A percentile compares a stretch with the other conserved stretches of the same genome.
Evolutionary conservation across 148 eudicot species (phyloP).

Genomic region (Arctostaphylos glauca): DNA sequence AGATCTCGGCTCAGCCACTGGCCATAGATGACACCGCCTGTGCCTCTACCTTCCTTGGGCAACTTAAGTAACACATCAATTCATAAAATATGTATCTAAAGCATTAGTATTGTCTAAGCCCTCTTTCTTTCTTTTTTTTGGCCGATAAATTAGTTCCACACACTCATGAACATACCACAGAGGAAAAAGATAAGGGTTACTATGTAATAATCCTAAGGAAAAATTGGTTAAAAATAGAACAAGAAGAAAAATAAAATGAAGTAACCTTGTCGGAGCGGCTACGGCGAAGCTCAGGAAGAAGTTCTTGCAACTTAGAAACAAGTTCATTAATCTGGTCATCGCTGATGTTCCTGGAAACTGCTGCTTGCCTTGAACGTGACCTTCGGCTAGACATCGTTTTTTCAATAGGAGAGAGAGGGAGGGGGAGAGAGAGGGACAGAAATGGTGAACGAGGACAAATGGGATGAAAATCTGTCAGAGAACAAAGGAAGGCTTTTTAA

Average conservation of each 20-base stretch:
- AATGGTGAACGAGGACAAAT: not conserved
- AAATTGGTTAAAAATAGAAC: not conserved
- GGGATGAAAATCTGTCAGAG: constrained; percentile 14
- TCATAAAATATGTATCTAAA: too few species aligned
- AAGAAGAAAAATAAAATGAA: not conserved
- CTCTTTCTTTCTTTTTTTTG: too few species aligned
- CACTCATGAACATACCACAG: not conserved
- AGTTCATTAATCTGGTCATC: constrained; percentile 68
- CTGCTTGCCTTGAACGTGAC: constrained; percentile 49
- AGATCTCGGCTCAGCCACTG: too few species aligned
- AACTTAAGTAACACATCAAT: too few species aligned
- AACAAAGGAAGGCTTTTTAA: not conserved
- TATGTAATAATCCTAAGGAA: not conserved
- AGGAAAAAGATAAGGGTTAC: not conserved
- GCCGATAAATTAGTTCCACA: too few species aligned
- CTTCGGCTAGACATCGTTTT: constrained; percentile 51
- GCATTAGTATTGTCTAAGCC: too few species aligned
- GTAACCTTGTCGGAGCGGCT: constrained; percentile 66
- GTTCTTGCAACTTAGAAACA: constrained; percentile 68
- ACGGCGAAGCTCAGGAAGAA: constrained; percentile 61
- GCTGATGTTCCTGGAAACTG: constrained; percentile 40
- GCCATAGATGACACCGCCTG: too few species aligned
- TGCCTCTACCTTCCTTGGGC: too few species aligned
- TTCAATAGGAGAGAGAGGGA: not conserved
- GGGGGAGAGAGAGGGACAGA: not conserved